phyloP scores from a whole-genome alignment of 1,284 basidiomycete species.

The Ustilago xerochloae region DNA sequence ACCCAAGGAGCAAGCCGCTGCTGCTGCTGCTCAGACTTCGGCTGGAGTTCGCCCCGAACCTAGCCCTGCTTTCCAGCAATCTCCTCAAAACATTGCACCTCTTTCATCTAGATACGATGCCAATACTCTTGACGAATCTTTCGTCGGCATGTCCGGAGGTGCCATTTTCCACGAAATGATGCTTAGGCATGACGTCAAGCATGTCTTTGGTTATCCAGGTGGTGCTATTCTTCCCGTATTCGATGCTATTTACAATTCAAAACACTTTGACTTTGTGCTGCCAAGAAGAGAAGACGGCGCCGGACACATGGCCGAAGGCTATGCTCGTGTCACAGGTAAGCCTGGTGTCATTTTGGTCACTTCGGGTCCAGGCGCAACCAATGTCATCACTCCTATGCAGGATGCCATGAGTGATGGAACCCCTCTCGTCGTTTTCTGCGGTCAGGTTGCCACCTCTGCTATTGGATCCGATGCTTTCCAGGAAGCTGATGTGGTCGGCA shows the following conservation, averaged over 20 bases:
- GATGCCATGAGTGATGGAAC: slow-evolving; percentile 95
- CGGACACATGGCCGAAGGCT: slow-evolving; percentile 98
- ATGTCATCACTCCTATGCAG: slow-evolving; percentile 97
- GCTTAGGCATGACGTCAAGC: slow-evolving; percentile 93
- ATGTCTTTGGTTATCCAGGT: slow-evolving; percentile 97
- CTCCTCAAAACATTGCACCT: slow-evolving; percentile 39
- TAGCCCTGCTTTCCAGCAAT: slow-evolving; percentile 64
- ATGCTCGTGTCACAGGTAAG: slow-evolving; percentile 95
- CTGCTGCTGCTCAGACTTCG: slow-evolving; percentile 42
- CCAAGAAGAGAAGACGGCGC: slow-evolving; percentile 98
- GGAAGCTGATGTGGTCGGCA: slow-evolving; percentile 95
- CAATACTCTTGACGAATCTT: slow-evolving; percentile 70
- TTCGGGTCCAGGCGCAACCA: slow-evolving; percentile 96
- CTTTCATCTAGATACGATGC: slow-evolving; percentile 39
- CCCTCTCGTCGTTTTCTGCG: slow-evolving; percentile 93
- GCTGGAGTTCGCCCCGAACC: slow-evolving; percentile 56
- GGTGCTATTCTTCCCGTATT: slow-evolving; percentile 98
- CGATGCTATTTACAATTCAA: slow-evolving; percentile 97
- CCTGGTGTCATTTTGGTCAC: slow-evolving; percentile 98
- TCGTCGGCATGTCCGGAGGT: slow-evolving; percentile 93
- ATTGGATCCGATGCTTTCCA: slow-evolving; percentile 99
- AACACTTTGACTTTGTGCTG: slow-evolving; percentile 93
- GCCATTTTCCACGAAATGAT: slow-evolving; percentile 99
- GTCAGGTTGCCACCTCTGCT: slow-evolving; percentile 96
- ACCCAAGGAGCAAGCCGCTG: slow-evolving; percentile 51